Conservation (phyloP, 176 grass and related monocot genomes). For the Triticum dicoccoides region DNA sequence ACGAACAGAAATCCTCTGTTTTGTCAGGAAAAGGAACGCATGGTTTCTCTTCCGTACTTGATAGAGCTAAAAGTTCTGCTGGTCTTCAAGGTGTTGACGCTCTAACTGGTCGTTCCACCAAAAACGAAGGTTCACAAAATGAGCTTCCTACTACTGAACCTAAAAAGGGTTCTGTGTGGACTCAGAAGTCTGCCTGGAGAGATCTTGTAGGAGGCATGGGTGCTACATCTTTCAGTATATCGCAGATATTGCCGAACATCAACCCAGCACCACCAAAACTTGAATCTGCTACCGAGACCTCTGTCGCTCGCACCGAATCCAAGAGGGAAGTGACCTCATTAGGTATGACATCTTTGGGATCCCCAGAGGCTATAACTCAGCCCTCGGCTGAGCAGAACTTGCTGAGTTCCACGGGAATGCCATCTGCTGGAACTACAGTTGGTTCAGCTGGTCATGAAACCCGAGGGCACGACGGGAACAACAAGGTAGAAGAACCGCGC, state of each 20-base stretch:
- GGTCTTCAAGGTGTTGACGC: conserved; percentile 7
- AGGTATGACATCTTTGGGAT: background rate
- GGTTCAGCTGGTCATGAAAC: background rate
- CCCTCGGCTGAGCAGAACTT: background rate
- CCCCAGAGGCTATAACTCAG: background rate
- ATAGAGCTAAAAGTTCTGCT: conserved; percentile 29
- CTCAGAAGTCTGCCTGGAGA: conserved; percentile 91
- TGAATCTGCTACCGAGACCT: conserved; percentile 7
- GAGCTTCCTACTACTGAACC: conserved; percentile 20
- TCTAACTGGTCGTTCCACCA: conserved; percentile 18
- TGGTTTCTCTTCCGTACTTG: conserved; percentile 40
- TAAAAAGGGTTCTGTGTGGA: conserved; percentile 51
- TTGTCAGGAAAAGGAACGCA: conserved; percentile 24
- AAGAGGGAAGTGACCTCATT: conserved; percentile 14
- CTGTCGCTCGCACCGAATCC: background rate
- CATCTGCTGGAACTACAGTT: background rate
- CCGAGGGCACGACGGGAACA: background rate
- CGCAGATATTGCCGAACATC: conserved; percentile 40
- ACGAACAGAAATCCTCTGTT: background rate
- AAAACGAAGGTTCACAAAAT: conserved; percentile 35
- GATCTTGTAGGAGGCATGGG: conserved; percentile 59
- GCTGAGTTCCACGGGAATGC: background rate
- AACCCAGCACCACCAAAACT: conserved; percentile 27
- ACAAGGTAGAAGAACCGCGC: conserved; percentile 30
- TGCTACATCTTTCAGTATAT: conserved; percentile 60